These are phyloP conservation scores for Torrubiellomyces zombiae DNA, from an alignment of 2,329 filamentous ascomycete genomes.

Conservation along the genomic window DNA sequence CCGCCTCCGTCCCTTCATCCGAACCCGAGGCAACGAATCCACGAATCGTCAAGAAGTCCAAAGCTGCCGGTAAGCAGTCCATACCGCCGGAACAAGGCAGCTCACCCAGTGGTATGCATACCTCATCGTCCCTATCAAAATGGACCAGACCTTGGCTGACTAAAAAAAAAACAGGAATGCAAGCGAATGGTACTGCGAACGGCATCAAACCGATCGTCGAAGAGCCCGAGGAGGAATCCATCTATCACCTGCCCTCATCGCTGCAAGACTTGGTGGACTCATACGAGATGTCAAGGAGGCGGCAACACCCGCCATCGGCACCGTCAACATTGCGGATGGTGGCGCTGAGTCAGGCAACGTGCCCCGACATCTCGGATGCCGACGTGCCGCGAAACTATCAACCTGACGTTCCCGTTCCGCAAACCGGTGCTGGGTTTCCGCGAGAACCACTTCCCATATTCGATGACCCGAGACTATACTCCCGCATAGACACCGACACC, in stretches of 20 bases:
- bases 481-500: slow-evolving; percentile 82
- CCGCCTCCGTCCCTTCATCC: slow-evolving; percentile 13
- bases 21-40: too few species aligned
- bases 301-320: slow-evolving; percentile 42
- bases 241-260: slow-evolving; percentile 82
- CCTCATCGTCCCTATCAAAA: background rate
- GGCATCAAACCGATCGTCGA: slow-evolving; percentile 29
- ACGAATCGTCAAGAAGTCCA: slow-evolving; percentile 25
- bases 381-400: slow-evolving; percentile 73
- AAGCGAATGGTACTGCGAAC: slow-evolving; percentile 35
- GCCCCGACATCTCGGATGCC: slow-evolving; percentile 61
- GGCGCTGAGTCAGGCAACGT: slow-evolving; percentile 53
- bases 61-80: slow-evolving; percentile 26
- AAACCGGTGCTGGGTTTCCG: slow-evolving; percentile 68
- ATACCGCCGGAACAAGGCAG: too few species aligned
- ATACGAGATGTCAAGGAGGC: slow-evolving; percentile 68
- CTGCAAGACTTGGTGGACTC: slow-evolving; percentile 83
- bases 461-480: slow-evolving; percentile 77
- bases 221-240: slow-evolving; percentile 51
- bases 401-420: slow-evolving; percentile 62
- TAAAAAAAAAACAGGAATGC: slow-evolving; percentile 22
- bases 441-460: slow-evolving; percentile 85
- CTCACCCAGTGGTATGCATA: too few species aligned
- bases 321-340: slow-evolving; percentile 59
- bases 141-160: slow-evolving; percentile 3